A percentile compares a stretch with the other conserved stretches of the same genome.
These are phyloP conservation scores for Populus simonii DNA, from an alignment of 345 rosid species.

Conservation along the genomic window DNA sequence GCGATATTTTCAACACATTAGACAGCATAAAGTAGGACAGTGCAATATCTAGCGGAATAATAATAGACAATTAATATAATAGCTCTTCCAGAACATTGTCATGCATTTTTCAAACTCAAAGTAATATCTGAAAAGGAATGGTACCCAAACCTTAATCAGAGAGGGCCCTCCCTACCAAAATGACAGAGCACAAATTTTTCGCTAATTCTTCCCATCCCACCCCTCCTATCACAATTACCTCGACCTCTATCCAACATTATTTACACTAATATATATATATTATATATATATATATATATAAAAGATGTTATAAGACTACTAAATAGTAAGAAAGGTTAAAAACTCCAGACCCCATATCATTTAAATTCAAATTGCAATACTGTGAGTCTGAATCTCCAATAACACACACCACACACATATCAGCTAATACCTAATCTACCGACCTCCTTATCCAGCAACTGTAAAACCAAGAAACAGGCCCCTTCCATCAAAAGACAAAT, in stretches of 20 bases:
- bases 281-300: no score
- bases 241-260: neutral
- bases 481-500: neutral
- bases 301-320: no score
- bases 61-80: neutral
- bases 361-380: neutral
- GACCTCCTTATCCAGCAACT: neutral
- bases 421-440: neutral
- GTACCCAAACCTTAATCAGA: neutral
- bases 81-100: neutral
- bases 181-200: neutral
- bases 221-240: neutral
- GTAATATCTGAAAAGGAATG: neutral
- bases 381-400: neutral
- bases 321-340: neutral
- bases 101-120: neutral
- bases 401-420: no score
- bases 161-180: neutral
- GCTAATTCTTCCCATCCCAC: neutral
- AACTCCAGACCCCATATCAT: neutral
- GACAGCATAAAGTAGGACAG: neutral
- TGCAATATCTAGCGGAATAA: neutral
- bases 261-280: no score
- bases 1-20: neutral
- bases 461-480: neutral